These are phyloP conservation scores for Blumeria hordei DNA, from an alignment of 2,329 filamentous ascomycete species.

Conservation along the genomic window DNA sequence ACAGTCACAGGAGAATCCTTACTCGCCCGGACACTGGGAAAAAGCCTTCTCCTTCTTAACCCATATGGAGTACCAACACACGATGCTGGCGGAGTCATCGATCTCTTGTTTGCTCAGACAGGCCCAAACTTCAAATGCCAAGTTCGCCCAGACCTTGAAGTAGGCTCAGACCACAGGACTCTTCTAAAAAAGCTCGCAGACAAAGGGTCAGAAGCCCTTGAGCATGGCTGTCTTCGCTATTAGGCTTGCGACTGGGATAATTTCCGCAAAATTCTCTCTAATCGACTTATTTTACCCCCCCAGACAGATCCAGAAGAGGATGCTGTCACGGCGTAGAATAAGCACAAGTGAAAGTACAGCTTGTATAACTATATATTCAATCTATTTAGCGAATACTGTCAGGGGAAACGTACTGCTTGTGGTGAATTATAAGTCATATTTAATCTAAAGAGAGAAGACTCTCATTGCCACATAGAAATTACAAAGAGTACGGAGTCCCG, in stretches of 20 bases:
- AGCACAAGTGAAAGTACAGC: no score
- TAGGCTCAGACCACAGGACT: neutral
- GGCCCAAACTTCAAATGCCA: neutral
- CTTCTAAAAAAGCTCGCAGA: neutral
- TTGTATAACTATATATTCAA: no score
- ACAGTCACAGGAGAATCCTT: neutral
- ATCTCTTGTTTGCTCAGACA: neutral
- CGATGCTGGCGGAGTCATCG: neutral
- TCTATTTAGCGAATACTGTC: no score
- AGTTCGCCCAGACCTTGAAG: neutral
- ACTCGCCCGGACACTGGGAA: neutral
- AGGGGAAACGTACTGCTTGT: no score
- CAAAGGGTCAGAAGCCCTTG: neutral
- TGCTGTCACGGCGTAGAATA: no score
- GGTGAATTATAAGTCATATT: no score
- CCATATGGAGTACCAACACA: neutral
- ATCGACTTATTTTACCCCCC: neutral
- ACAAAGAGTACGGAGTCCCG: no score
- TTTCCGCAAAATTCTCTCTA: neutral
- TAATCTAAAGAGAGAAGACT: no score
- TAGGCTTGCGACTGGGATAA: neutral
- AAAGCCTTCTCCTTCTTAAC: neutral
- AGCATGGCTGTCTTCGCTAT: neutral
- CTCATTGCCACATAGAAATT: no score
- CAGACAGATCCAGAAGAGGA: no score